Evolutionary conservation across 495 filamentous ascomycete species (phyloP), one percentile per base, ranked within the genome.

Genomic region (Amorphotheca resinae): DNA sequence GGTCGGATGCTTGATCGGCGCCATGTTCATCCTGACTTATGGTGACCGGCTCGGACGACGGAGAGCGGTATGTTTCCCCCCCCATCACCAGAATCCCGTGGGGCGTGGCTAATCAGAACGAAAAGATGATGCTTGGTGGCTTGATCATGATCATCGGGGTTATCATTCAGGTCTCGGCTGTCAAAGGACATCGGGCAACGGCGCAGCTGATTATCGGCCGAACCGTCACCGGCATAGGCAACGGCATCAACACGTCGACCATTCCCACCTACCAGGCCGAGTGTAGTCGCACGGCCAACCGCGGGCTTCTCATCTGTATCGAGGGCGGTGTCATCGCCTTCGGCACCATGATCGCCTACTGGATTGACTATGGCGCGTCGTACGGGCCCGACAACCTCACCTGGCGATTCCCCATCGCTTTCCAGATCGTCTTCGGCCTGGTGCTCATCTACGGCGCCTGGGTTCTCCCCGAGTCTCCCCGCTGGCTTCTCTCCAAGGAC

Each of bases 221-320:
- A 53, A 69, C 79, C 20, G 68, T 87, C 16, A 87, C 81, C 35
- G 83, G 83, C 45, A 55, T 84, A 34, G 82, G 80, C 11, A 88
- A 85, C 51, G 83, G 80, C 30, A 84, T 85, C 22, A 86, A 84
- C 58, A 84, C 79, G 0, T 77, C 72, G 0, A 84, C 79, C 3
- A 85, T 87, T 38, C 83, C 83, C 1, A 84, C 82, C 1, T 88
- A 86, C 55, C 83, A 88, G 62, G 82, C 80, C 28, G 79, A 84
- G 56, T 82, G 80, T 59, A 79, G 76, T 20, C 76, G 77, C 46
- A 77, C 82, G 0, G 76, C 71, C 51, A 88, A 88, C 58, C 74
- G 84, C 51, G 85, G 84, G 44, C 74, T 87, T 3, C 62, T 87
- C 37, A 87, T 93, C 56, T 88, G 83, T 63, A 86, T 89, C 42